Conservation (phyloP, 352 stramenopile genomes). For the Phytophthora meadii region DNA sequence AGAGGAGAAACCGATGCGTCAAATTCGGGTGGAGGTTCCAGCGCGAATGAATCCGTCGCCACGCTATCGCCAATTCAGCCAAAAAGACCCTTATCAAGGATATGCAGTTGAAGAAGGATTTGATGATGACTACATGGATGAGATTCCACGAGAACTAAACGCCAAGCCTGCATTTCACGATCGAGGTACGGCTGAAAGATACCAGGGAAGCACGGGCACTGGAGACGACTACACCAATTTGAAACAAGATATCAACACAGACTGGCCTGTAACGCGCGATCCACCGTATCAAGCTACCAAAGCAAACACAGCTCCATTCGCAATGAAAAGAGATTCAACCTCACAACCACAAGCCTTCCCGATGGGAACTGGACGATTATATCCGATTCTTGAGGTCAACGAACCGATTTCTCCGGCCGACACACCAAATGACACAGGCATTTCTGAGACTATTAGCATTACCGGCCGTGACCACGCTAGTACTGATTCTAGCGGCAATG, state of each 20-base stretch:
- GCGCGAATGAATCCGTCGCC: conserved; percentile 17
- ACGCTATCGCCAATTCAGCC: conserved; percentile 5
- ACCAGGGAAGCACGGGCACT: neutral
- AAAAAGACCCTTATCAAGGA: conserved; percentile 2
- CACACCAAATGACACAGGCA: neutral
- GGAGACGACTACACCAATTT: conserved; percentile 8
- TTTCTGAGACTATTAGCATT: neutral
- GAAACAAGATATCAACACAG: conserved; percentile 1
- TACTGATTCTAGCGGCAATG: too few relatives aligned
- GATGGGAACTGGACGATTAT: conserved; percentile 17
- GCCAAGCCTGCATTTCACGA: neutral
- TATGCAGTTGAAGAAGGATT: conserved; percentile 18
- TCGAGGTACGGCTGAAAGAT: neutral
- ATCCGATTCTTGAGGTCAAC: conserved; percentile 30
- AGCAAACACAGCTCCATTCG: neutral
- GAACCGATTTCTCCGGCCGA: conserved; percentile 14
- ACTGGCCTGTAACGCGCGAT: neutral
- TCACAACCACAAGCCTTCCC: neutral
- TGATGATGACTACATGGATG: conserved; percentile 11
- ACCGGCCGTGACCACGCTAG: neutral
- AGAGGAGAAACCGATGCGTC: conserved; percentile 24
- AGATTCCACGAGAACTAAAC: conserved; percentile 6
- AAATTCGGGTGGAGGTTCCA: conserved; percentile 35
- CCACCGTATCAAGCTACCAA: neutral
- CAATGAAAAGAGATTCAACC: neutral